Conservation (phyloP, 164 flowering plant species). For the Vitis riparia region DNA sequence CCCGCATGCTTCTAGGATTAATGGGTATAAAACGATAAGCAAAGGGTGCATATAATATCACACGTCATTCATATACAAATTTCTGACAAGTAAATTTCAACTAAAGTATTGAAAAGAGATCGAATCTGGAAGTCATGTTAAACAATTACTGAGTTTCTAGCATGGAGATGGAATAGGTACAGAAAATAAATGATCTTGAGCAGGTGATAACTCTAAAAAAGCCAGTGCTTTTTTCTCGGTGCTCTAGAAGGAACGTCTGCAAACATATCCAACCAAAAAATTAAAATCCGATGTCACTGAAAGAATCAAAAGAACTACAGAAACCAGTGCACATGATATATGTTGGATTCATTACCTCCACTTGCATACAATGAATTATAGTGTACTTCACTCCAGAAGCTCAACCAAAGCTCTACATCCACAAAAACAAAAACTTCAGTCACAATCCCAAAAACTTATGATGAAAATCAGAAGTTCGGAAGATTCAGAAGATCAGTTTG, state of each 20-base stretch:
- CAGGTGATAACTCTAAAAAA: slow-evolving; percentile 33
- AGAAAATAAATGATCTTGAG: too few species aligned
- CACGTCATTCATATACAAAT: too few species aligned
- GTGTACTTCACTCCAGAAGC: slow-evolving; percentile 97
- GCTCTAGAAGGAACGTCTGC: slow-evolving; percentile 72
- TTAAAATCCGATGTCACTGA: background rate
- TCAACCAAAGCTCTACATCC: slow-evolving; percentile 73
- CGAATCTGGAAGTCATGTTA: too few species aligned
- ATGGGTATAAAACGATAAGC: too few species aligned
- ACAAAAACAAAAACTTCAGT: background rate
- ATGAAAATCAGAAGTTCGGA: too few species aligned
- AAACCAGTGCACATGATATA: background rate
- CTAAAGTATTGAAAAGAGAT: too few species aligned
- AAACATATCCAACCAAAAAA: background rate
- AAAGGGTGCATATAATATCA: too few species aligned
- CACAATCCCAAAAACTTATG: background rate
- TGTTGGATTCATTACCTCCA: slow-evolving; percentile 52
- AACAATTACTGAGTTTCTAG: too few species aligned
- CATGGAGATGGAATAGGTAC: too few species aligned
- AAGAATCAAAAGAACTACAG: background rate
- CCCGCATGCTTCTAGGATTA: too few species aligned
- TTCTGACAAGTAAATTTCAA: too few species aligned
- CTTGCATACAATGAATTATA: slow-evolving; percentile 75
- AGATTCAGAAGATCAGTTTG: too few species aligned
- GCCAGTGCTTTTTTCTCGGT: slow-evolving; percentile 68